phyloP scores from a whole-genome alignment of 345 rosid genomes.

The Trapa incisa region DNA sequence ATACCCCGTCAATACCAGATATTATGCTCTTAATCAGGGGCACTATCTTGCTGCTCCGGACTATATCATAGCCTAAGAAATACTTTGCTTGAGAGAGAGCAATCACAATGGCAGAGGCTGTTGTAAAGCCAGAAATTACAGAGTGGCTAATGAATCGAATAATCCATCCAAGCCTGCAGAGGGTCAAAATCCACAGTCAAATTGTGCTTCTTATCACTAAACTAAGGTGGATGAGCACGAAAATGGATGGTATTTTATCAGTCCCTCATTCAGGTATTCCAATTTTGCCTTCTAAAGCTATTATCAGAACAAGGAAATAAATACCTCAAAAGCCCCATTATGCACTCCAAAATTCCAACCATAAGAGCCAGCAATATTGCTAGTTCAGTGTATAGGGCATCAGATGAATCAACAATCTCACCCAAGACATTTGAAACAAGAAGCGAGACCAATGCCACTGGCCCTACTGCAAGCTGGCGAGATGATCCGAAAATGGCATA shows the following conservation, averaged over 20 bases:
- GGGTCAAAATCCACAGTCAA: constrained; percentile 7
- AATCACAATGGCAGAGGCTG: constrained; percentile 91
- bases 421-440: constrained; percentile 83
- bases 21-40: constrained; percentile 83
- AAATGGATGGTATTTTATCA: background rate
- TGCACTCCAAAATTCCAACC: constrained; percentile 88
- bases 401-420: constrained; percentile 54
- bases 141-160: constrained; percentile 98
- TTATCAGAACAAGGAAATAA: constrained; percentile 4
- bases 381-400: constrained; percentile 68
- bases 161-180: constrained; percentile 92
- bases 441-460: constrained; percentile 96
- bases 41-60: constrained; percentile 78
- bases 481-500: constrained; percentile 88
- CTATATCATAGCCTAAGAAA: constrained; percentile 76
- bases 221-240: background rate
- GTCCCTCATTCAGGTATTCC: background rate
- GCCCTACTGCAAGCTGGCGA: constrained; percentile 97
- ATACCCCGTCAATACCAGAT: constrained; percentile 75
- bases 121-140: constrained; percentile 95
- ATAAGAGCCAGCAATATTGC: constrained; percentile 84
- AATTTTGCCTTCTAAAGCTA: background rate
- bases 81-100: constrained; percentile 91
- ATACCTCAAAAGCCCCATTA: constrained; percentile 94
- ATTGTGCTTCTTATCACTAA: background rate